Percentiles rank a stretch among this genome's conserved stretches.
Conservation (phyloP, 202 grass and related monocot species). For the Panicum virgatum region DNA sequence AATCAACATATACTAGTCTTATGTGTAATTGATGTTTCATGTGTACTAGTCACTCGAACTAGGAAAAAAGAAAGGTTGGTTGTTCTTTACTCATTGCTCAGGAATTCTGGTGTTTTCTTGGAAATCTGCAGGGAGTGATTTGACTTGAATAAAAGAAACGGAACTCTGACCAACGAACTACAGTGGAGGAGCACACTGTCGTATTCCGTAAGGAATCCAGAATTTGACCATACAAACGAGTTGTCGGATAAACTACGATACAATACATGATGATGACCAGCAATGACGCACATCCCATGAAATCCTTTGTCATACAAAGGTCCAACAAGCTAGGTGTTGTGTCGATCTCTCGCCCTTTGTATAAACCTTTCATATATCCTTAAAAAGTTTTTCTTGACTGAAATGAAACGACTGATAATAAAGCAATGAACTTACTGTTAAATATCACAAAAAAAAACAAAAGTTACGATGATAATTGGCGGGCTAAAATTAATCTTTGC, state of each 20-base stretch:
- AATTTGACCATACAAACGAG: conserved; percentile 36
- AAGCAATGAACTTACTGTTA: too few species aligned
- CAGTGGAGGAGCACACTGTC: not conserved
- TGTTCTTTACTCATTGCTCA: not conserved
- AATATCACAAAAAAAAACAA: too few species aligned
- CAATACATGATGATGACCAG: not conserved
- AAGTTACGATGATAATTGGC: too few species aligned
- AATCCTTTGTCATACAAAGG: conserved; percentile 19
- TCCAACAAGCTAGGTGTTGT: not conserved
- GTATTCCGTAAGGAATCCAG: not conserved
- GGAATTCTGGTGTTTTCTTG: conserved; percentile 24
- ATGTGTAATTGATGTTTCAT: not conserved
- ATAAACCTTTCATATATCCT: not conserved
- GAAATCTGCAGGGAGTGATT: conserved; percentile 2
- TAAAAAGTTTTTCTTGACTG: not conserved
- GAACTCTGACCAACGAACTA: not conserved
- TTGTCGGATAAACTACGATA: conserved; percentile 19
- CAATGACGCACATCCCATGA: not conserved
- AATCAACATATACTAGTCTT: too few species aligned
- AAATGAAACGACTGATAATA: too few species aligned
- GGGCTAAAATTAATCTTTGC: too few species aligned
- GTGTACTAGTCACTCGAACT: too few species aligned
- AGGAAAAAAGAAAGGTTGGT: not conserved
- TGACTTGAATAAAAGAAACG: conserved; percentile 15
- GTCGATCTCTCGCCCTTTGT: too few species aligned